These are phyloP conservation scores for Xylaria sp. DNA, from an alignment of 2,329 filamentous ascomycete species.

Conservation along the genomic window DNA sequence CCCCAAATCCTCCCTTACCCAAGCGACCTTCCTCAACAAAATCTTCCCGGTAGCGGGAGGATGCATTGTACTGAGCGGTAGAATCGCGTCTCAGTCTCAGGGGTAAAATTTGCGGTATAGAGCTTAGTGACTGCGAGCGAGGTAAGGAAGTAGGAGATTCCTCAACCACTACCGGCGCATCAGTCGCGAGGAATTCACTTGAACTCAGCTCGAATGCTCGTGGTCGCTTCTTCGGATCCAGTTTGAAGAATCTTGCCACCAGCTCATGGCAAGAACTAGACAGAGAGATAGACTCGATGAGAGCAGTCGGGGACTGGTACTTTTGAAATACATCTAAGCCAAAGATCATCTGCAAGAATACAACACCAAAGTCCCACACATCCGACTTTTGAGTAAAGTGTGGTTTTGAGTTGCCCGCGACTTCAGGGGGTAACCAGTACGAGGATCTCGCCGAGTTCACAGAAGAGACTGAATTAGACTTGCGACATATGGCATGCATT, in stretches of 20 bases:
- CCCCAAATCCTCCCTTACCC: conserved; percentile 93
- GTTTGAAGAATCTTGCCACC: conserved; percentile 83
- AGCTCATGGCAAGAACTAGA: conserved; percentile 83
- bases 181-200: conserved; percentile 73
- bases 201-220: conserved; percentile 79
- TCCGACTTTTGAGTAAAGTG: conserved; percentile 83
- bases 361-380: conserved; percentile 92
- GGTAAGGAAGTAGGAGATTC: conserved; percentile 55
- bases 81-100: conserved; percentile 69
- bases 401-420: conserved; percentile 69
- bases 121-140: conserved; percentile 55
- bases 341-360: conserved; percentile 94
- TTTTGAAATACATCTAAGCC: conserved; percentile 79
- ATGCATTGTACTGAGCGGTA: conserved; percentile 60
- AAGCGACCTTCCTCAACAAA: conserved; percentile 90
- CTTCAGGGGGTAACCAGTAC: conserved; percentile 86
- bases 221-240: conserved; percentile 83
- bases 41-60: conserved; percentile 85
- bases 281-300: conserved; percentile 76
- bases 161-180: conserved; percentile 67
- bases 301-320: conserved; percentile 79
- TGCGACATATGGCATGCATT: conserved; percentile 68
- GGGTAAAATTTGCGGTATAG: conserved; percentile 57
- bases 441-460: conserved; percentile 74
- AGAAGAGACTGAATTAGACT: conserved; percentile 63